Base-by-base conservation (phyloP, 192 early-diverging fungal genomes). In the Entrophospora sp. region DNA sequence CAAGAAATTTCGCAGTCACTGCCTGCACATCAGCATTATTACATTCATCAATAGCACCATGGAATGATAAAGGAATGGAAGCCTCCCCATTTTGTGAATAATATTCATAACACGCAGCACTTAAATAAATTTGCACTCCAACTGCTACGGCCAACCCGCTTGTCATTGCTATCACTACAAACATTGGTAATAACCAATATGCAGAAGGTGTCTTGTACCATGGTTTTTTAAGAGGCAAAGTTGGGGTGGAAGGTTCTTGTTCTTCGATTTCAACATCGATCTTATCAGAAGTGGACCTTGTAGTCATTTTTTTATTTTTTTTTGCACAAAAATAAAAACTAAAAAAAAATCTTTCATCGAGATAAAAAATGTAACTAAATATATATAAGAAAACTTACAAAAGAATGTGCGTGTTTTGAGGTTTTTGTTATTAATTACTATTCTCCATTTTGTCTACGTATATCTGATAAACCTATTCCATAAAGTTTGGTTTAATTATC, bases 1-100 rank as follows among this genome's bases (percentile, higher is more conserved):
- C 6, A 32, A 64, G 27, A 22, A 36, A 48, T 10, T 45, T 27
- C 0, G 60, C 22, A 42, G 42, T 45, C n/a, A 45, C 24, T 13
- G 60, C 60, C 31, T 64, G 61, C 12, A 64, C 31, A 38, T 49
- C 30, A 20, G 45, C 34, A 10, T 38, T 64, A 37, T 49, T 64
- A 51, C 61, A 64, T 18, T 13, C 28, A n/a, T 64, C 12, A 12
- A 22, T n/a, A 22, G 5, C 12, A 63, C 12, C 3, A 18, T n/a
- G 6, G n/a, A 18, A 20, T 18, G n/a, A 45, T 12, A 20, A 45
- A 1, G 22, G 18, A 12, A n/a, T n/a, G n/a, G n/a, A n/a, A n/a
- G n/a, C n/a, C n/a, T n/a, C n/a, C n/a, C 44, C 20, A 13, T 46
- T 46, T 1, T 6, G 7, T 46, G 45, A 46, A 46, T 46, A 46